A percentile compares a stretch with the other conserved stretches of the same genome.
Evolutionary conservation across 768 basidiomycete genomes (phyloP).

Genomic region (Kwoniella dendrophila): DNA sequence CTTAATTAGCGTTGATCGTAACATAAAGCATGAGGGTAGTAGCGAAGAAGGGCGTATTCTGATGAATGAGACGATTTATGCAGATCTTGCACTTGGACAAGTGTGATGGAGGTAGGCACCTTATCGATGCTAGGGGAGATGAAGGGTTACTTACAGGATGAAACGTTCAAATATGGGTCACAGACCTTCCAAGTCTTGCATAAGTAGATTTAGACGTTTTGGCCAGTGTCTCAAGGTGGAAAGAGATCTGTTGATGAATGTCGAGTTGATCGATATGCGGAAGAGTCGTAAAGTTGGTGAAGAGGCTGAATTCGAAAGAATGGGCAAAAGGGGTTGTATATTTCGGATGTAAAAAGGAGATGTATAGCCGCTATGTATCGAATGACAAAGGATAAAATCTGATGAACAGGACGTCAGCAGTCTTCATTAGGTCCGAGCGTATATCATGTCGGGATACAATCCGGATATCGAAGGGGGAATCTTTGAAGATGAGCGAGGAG

Average conservation of each 20-base stretch:
- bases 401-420: slow-evolving; percentile 9
- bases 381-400: slow-evolving; percentile 7
- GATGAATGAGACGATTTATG: too few species aligned
- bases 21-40: neutral
- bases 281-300: slow-evolving; percentile 1
- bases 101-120: neutral
- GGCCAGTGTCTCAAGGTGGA: neutral
- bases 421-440: neutral
- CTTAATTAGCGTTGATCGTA: neutral
- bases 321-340: neutral
- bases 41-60: neutral
- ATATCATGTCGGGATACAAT: slow-evolving; percentile 9
- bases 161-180: slow-evolving; percentile 7
- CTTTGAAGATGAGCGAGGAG: neutral
- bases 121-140: neutral
- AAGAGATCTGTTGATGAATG: slow-evolving; percentile 1
- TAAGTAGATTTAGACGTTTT: neutral
- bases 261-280: slow-evolving; percentile 21
- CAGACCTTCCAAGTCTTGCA: slow-evolving; percentile 5
- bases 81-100: neutral
- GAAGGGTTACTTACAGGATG: neutral
- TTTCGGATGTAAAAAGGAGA: slow-evolving; percentile 16
- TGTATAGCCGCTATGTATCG: neutral
- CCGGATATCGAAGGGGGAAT: too few species aligned
- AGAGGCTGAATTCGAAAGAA: slow-evolving; percentile 12